Percentiles rank a stretch among this genome's conserved stretches.
Evolutionary conservation across 2,329 filamentous ascomycete genomes (phyloP).

Genomic region (Zymoseptoria passerinii): DNA sequence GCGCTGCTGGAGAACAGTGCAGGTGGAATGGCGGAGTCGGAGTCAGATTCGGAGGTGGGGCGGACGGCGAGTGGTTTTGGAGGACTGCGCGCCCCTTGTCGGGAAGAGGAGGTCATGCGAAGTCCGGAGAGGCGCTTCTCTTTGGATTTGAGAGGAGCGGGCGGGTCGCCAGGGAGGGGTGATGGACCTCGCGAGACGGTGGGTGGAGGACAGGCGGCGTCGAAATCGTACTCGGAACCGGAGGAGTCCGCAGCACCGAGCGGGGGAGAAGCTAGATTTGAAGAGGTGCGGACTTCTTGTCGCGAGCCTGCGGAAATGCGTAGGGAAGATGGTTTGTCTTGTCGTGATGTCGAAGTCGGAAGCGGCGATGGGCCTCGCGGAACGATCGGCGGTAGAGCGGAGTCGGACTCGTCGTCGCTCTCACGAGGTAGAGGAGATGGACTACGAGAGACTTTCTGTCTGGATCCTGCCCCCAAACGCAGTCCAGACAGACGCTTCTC

Average conservation of each 20-base stretch:
- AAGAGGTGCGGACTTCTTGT: not conserved
- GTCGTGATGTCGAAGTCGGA: not conserved
- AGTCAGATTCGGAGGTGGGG: not conserved
- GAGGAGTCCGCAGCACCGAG: not conserved
- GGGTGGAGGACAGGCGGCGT: not conserved
- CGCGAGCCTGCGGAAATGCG: not conserved
- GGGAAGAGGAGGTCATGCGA: not conserved
- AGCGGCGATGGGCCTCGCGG: not conserved
- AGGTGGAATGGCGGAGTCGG: not conserved
- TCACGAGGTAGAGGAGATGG: not conserved
- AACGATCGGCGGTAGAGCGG: not conserved
- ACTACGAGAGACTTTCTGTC: not conserved
- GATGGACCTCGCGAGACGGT: not conserved
- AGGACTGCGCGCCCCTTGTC: not conserved
- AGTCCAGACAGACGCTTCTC: not conserved
- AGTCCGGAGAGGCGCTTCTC: not conserved
- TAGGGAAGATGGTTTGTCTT: not conserved
- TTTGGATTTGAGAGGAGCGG: not conserved
- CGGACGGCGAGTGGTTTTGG: not conserved
- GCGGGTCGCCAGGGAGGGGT: not conserved
- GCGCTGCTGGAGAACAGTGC: not conserved
- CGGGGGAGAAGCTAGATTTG: not conserved
- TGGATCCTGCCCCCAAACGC: not conserved
- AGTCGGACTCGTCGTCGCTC: not conserved
- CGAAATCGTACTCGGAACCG: not conserved